Evolutionary conservation across 2,329 filamentous ascomycete species (phyloP), one percentile per base, ranked within the genome.

Genomic region (Apiospora arundinis): DNA sequence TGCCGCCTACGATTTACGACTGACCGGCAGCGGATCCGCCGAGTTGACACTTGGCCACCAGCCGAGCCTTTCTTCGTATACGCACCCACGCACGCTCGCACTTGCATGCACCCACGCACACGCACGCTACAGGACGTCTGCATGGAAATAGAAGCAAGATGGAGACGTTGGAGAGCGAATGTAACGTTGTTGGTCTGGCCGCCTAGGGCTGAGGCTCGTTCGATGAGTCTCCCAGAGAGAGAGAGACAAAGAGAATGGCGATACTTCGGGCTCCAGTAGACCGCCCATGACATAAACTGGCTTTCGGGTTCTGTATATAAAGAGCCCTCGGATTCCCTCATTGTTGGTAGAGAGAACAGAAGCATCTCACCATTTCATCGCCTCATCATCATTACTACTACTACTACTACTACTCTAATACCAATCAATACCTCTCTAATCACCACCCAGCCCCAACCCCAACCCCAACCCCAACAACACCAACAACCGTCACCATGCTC

Each of bases 401-500:
- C 11, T 48, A 23, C 42, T 18, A 32, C 21, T 21, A n/a, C 14
- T 46, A n/a, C 45, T 52, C 67, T 18, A 37, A 46, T 37, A 45
- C 45, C 25, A 69, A 37, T 44, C 5, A 66, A 68, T 18, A 44
- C 21, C 45, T 48, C 67, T n/a, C 67, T 48, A 18, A 40, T 52
- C 25, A 11, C 42, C 42, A 49, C 67, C 45, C 21, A 28, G 6
- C 32, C 40, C 48, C 23, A 52, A 28, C 25, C 48, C 12, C 46
- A 37, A 40, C 40, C 48, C 23, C 25, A 28, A 52, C 48, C 12
- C 46, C 52, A 40, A 8, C 40, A 49, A 60, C 48, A 45, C 3
- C 70, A 42, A 56, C 32, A 18, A 28, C n/a, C 49, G 44, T 25
- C 70, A 71, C 28, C n/a, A 72, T 72, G 71, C 67, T 67, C 14